phyloP scores from a whole-genome alignment of 345 rosid species.

The Pugionium cornutum region DNA sequence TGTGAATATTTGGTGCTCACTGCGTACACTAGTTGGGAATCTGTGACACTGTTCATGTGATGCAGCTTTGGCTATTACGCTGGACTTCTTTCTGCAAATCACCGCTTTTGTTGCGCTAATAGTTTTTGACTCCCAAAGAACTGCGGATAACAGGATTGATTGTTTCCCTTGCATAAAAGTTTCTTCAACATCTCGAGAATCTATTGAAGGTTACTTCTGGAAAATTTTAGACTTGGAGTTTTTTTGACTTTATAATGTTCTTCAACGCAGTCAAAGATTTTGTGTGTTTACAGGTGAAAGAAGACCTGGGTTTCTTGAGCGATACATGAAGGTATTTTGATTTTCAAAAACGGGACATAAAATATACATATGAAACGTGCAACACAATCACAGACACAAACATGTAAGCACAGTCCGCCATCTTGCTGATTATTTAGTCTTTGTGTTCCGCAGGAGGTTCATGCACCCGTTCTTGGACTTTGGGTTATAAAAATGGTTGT shows the following conservation, averaged over 20 bases:
- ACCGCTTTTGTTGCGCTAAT: conserved; percentile 97
- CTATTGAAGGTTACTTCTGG: conserved; percentile 62
- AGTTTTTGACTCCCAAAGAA: conserved; percentile 79
- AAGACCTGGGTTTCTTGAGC: conserved; percentile 75
- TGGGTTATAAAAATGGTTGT: conserved; percentile 84
- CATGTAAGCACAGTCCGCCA: conserved; percentile 16
- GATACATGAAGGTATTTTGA: conserved; percentile 82
- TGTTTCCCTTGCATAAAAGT: conserved; percentile 84
- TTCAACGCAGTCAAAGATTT: conserved; percentile 24
- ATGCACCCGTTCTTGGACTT: conserved; percentile 79
- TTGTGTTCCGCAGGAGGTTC: conserved; percentile 62
- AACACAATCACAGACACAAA: conserved; percentile 5
- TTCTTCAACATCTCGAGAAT: conserved; percentile 56
- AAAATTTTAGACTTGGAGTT: background rate
- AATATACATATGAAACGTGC: conserved; percentile 20
- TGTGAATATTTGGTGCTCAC: conserved; percentile 20
- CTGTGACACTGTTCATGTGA: conserved; percentile 29
- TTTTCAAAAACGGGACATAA: conserved; percentile 14
- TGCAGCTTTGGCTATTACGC: conserved; percentile 89
- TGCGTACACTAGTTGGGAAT: conserved; percentile 12
- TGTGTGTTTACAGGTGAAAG: conserved; percentile 56
- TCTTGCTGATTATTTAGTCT: conserved; percentile 28
- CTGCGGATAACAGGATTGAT: conserved; percentile 80
- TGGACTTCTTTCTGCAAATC: conserved; percentile 95
- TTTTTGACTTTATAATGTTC: conserved; percentile 6